Conservation (phyloP, 208 protist genomes). For the Trichomonas gallinae region DNA sequence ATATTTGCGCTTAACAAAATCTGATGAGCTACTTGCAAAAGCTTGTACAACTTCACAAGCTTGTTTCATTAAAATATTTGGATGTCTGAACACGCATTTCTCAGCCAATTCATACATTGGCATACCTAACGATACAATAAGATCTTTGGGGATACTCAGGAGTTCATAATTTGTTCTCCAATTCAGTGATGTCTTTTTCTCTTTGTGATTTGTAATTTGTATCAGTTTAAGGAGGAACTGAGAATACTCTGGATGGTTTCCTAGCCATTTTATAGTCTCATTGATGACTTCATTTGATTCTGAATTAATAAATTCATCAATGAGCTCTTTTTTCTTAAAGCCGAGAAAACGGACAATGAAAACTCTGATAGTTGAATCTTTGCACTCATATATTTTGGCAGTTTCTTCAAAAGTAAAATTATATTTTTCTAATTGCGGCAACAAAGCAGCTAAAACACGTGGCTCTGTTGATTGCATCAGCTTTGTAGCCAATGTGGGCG, state of each 20-base stretch:
- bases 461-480: background rate
- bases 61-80: background rate
- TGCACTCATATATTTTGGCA: background rate
- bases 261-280: background rate
- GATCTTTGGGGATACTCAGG: background rate
- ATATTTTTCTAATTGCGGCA: background rate
- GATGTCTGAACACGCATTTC: background rate
- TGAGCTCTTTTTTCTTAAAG: background rate
- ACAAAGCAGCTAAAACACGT: background rate
- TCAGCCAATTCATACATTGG: background rate
- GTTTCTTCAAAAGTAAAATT: background rate
- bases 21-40: background rate
- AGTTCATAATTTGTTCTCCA: background rate
- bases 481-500: background rate
- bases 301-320: background rate
- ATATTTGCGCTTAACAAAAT: background rate
- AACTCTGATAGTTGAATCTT: background rate
- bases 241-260: background rate
- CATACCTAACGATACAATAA: background rate
- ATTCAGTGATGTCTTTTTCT: background rate
- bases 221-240: background rate
- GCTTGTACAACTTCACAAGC: background rate
- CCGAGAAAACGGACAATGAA: background rate
- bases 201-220: background rate
- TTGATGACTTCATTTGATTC: background rate